Evolutionary conservation across 2,329 filamentous ascomycete genomes (phyloP).

Genomic region (Fusarium buxicola): DNA sequence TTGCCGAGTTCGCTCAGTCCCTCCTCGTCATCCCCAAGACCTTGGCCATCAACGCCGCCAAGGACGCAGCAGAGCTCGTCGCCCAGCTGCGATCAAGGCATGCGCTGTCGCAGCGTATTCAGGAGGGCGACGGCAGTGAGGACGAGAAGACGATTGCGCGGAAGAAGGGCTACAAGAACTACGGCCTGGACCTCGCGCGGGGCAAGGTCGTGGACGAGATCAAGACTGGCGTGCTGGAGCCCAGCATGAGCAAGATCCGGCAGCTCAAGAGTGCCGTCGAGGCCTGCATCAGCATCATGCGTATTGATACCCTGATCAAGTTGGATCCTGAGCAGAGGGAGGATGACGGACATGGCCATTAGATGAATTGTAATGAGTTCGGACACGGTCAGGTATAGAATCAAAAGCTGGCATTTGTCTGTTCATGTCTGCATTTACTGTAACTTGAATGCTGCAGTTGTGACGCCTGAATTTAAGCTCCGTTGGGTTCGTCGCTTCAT

Average conservation of each 20-base stretch:
- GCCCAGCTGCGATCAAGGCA: constrained; percentile 95
- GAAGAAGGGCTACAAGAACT: constrained; percentile 99
- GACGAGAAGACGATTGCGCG: constrained; percentile 90
- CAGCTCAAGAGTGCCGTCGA: constrained; percentile 99
- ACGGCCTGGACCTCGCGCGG: constrained; percentile 89
- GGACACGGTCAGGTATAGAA: constrained; percentile 41
- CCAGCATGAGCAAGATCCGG: constrained; percentile 97
- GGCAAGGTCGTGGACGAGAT: constrained; percentile 93
- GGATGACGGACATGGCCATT: constrained; percentile 88
- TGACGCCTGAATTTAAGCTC: too few species aligned
- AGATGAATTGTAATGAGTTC: constrained; percentile 44
- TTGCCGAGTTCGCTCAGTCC: constrained; percentile 95
- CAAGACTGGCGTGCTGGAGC: constrained; percentile 95
- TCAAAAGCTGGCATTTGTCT: constrained; percentile 45
- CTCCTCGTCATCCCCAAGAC: constrained; percentile 97
- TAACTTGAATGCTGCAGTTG: constrained; percentile 7
- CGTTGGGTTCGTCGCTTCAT: too few species aligned
- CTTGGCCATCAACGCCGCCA: constrained; percentile 94
- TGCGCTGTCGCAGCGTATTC: constrained; percentile 90
- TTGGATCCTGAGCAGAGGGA: constrained; percentile 86
- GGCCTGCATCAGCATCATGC: constrained; percentile 98
- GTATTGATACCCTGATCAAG: constrained; percentile 98
- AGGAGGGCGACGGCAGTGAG: constrained; percentile 84
- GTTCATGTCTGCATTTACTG: constrained; percentile 36
- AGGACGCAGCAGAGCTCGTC: constrained; percentile 94